Percentiles rank a stretch among this genome's conserved stretches.
Conservation (phyloP, 75 land plant species). For the Pinus tabuliformis region DNA sequence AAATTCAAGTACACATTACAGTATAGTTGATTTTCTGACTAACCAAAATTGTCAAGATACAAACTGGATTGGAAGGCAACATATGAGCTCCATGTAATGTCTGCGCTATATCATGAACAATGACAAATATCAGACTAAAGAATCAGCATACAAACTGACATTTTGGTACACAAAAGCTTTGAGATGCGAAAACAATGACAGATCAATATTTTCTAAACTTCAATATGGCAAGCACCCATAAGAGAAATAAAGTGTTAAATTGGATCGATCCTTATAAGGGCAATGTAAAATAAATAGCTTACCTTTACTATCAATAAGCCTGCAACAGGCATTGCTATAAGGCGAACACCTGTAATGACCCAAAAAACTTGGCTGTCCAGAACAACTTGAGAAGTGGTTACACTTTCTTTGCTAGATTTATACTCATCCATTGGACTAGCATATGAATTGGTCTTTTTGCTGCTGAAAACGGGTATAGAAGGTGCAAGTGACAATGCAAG, state of each 20-base stretch:
- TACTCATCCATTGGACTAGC: background rate
- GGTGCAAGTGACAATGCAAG: conserved; percentile 30
- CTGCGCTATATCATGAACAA: conserved; percentile 12
- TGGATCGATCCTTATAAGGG: background rate
- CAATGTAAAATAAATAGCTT: background rate
- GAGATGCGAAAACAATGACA: background rate
- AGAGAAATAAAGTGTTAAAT: background rate
- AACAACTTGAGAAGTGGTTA: background rate
- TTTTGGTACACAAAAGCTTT: background rate
- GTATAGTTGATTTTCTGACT: background rate
- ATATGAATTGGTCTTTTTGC: background rate
- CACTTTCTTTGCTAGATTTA: conserved; percentile 2
- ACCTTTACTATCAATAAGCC: conserved; percentile 2
- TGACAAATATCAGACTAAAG: conserved; percentile 3
- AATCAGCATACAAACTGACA: background rate
- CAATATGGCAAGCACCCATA: too few species aligned
- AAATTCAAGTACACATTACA: background rate
- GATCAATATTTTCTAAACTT: background rate
- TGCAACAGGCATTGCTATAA: conserved; percentile 22
- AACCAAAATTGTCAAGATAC: conserved; percentile 11
- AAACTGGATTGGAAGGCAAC: conserved; percentile 23
- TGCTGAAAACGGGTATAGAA: conserved; percentile 11
- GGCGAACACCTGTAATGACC: conserved; percentile 26
- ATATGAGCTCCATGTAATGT: conserved; percentile 10
- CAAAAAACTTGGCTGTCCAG: conserved; percentile 23